Evolutionary conservation across 164 flowering plant genomes (phyloP).

Genomic region (Santalum album): DNA sequence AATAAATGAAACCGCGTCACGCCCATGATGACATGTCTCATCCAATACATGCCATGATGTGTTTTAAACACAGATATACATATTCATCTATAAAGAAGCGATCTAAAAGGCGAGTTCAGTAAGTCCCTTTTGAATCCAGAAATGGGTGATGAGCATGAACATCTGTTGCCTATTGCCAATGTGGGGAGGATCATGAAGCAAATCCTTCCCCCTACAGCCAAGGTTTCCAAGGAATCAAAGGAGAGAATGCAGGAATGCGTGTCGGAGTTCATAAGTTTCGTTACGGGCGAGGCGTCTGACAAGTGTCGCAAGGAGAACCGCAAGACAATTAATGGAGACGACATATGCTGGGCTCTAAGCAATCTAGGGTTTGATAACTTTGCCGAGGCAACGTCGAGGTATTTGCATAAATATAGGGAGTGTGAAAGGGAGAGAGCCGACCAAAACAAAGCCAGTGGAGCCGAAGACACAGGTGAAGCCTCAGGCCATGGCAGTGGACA

Average conservation of each 20-base stretch:
- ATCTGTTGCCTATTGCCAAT: constrained; percentile 55
- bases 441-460: constrained; percentile 16
- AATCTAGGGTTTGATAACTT: constrained; percentile 64
- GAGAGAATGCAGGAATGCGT: constrained; percentile 80
- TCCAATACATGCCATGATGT: no score
- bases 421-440: constrained; percentile 41
- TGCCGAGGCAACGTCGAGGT: constrained; percentile 40
- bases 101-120: constrained; percentile 1
- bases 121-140: background rate
- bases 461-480: constrained; percentile 12
- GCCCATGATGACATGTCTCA: background rate
- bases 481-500: no score
- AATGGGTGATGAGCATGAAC: constrained; percentile 42
- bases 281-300: constrained; percentile 70
- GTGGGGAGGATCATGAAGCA: constrained; percentile 67
- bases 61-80: background rate
- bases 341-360: constrained; percentile 69
- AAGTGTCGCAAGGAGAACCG: constrained; percentile 82
- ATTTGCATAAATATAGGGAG: constrained; percentile 52
- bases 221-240: constrained; percentile 72
- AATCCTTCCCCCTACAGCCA: constrained; percentile 50
- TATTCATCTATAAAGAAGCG: constrained; percentile 10
- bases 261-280: constrained; percentile 73
- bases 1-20: background rate
- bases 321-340: constrained; percentile 80